Evolutionary conservation across 768 basidiomycete genomes (phyloP).

Genomic region (Boletus vinaceobasis): DNA sequence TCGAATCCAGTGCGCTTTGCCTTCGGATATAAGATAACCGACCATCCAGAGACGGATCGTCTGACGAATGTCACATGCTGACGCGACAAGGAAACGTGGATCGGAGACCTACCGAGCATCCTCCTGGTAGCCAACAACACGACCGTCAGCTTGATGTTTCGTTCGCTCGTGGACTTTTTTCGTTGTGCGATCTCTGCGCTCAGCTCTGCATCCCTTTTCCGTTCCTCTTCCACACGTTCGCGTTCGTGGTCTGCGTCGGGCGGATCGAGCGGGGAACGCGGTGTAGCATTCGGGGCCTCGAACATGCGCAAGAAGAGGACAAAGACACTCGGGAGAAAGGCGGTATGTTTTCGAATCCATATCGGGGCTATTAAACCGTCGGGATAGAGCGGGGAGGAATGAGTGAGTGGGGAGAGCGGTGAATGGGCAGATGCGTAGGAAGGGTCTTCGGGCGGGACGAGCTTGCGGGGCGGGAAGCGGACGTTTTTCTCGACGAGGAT

Average conservation of each 20-base stretch:
- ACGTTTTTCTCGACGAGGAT: constrained; percentile 80
- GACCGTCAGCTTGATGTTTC: constrained; percentile 91
- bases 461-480: constrained; percentile 86
- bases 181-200: constrained; percentile 74
- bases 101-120: constrained; percentile 65
- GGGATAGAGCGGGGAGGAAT: constrained; percentile 85
- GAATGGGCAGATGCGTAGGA: constrained; percentile 67
- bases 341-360: constrained; percentile 95
- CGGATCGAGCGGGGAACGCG: constrained; percentile 52
- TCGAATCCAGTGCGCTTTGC: constrained; percentile 85
- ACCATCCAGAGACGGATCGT: constrained; percentile 79
- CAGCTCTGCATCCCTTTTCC: constrained; percentile 68
- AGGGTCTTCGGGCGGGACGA: constrained; percentile 55
- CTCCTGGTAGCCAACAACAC: constrained; percentile 87
- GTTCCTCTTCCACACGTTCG: constrained; percentile 65
- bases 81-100: neutral
- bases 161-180: constrained; percentile 77
- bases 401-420: constrained; percentile 88
- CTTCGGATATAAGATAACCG: constrained; percentile 84
- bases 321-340: constrained; percentile 89
- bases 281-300: constrained; percentile 51
- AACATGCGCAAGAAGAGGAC: constrained; percentile 85
- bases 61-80: constrained; percentile 36
- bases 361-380: constrained; percentile 97
- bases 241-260: constrained; percentile 53